These are phyloP conservation scores for Arachis hypogaea DNA, from an alignment of 306 rosid species.

Conservation along the genomic window DNA sequence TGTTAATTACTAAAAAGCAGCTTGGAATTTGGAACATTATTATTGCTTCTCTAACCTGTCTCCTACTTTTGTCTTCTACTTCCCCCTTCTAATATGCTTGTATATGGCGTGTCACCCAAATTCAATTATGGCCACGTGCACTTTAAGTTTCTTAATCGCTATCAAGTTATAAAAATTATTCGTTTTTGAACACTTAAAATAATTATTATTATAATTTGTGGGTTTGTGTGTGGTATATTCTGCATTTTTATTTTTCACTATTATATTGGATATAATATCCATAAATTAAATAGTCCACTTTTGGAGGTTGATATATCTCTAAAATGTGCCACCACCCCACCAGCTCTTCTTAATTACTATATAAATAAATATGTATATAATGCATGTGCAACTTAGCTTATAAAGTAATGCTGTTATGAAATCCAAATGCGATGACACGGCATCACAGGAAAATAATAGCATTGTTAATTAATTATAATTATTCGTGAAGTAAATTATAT, in stretches of 20 bases:
- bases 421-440: not conserved
- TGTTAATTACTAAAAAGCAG: slow-evolving; percentile 7
- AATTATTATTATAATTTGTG: too few relatives aligned
- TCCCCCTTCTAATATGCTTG: not conserved
- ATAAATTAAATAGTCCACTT: too few relatives aligned
- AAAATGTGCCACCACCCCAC: slow-evolving; percentile 8
- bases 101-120: slow-evolving; percentile 33
- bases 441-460: not conserved
- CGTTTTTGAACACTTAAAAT: too few relatives aligned
- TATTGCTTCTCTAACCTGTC: slow-evolving; percentile 29
- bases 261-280: too few relatives aligned
- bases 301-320: too few relatives aligned
- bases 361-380: not conserved
- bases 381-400: slow-evolving; percentile 12
- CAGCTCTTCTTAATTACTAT: not conserved
- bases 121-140: slow-evolving; percentile 41
- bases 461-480: too few relatives aligned
- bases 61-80: slow-evolving; percentile 35
- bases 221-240: too few relatives aligned
- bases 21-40: slow-evolving; percentile 33
- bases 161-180: too few relatives aligned
- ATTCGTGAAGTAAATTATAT: too few relatives aligned
- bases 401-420: not conserved
- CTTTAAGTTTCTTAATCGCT: slow-evolving; percentile 21
- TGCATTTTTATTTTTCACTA: too few relatives aligned